Evolutionary conservation across 139 green algal species (phyloP), one percentile per base, ranked within the genome.

Genomic region (Desmodesmus armatus): DNA sequence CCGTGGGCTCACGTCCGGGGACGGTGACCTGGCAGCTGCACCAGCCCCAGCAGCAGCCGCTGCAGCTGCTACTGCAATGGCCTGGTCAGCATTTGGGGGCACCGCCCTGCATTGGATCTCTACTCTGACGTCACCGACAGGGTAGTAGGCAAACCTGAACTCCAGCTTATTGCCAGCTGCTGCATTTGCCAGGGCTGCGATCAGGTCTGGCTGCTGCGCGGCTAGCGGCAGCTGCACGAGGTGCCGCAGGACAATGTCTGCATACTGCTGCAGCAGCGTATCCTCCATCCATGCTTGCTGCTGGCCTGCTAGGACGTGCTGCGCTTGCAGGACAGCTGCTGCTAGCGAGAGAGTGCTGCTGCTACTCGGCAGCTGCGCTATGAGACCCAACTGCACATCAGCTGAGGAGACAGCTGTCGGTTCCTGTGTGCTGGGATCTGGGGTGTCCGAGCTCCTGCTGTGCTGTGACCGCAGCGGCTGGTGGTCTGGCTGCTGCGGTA

Each of bases 131-230:
- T 82, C 76, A 25, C 76, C 76, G 17, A 82, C 37, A 43, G 76
- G 76, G 76, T 72, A 82, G 55, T 82, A 82, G 35, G 44, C 55
- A 53, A 82, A 37, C 37, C 19, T 7, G 3, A 82, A 58, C 37
- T 55, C 33, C 37, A 82, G 76, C 37, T 33, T 11, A 9, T 15
- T 66, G 37, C 76, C 35, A 17, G 27, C 17, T 15, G 27, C 55
- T 1, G 53, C 37, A 7, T 27, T 5, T 5, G 76, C 76, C 11
- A 82, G 76, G 5, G 76, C 53, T 29, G 55, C n/a, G 0, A 82
- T 37, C 6, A 82, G 25, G 55, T 82, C 76, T 19, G 53, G 53
- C 37, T 82, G 76, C 37, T 71, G 37, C 13, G 76, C 76, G 58
- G 76, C 76, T 5, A 82, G 37, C 23, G 76, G 76, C 53, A 72